Evolutionary conservation across 2,329 filamentous ascomycete genomes (phyloP).

Genomic region (Boeremia lycopersici): DNA sequence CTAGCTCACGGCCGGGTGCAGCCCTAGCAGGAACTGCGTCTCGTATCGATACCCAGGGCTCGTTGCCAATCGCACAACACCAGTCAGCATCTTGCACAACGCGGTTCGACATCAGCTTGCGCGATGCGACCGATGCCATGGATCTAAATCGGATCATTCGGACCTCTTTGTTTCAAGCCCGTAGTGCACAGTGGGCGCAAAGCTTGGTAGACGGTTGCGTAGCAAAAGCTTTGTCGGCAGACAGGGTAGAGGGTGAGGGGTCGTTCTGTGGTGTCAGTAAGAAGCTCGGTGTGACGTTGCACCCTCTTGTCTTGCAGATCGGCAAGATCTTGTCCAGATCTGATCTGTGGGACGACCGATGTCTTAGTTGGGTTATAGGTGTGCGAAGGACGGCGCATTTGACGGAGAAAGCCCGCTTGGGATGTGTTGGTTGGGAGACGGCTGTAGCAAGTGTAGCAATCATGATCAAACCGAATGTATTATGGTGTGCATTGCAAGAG

Average conservation of each 20-base stretch:
- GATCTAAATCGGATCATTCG: constrained; percentile 7
- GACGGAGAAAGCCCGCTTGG: neutral
- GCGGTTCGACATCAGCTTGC: neutral
- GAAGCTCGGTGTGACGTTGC: constrained; percentile 28
- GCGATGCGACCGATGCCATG: neutral
- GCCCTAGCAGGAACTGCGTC: constrained; percentile 2
- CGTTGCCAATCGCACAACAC: neutral
- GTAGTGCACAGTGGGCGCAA: constrained; percentile 14
- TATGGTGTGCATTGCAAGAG: constrained; percentile 13
- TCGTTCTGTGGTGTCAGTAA: constrained; percentile 25
- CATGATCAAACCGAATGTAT: neutral
- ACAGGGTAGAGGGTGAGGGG: constrained; percentile 12
- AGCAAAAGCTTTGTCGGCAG: constrained; percentile 6
- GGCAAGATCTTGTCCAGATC: constrained; percentile 19
- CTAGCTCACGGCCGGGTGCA: constrained; percentile 1
- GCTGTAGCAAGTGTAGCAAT: neutral
- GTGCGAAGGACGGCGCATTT: neutral
- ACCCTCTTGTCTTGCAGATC: constrained; percentile 26
- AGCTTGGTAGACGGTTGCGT: constrained; percentile 4
- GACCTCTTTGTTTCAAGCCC: constrained; percentile 17
- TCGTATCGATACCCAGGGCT: neutral
- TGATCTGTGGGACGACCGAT: constrained; percentile 14
- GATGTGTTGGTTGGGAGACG: neutral
- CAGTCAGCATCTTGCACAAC: constrained; percentile 5
- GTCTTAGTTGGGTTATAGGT: constrained; percentile 18